Evolutionary conservation across 352 stramenopile genomes (phyloP), one percentile per base, ranked within the genome.

Genomic region (Phytophthora pistaciae): DNA sequence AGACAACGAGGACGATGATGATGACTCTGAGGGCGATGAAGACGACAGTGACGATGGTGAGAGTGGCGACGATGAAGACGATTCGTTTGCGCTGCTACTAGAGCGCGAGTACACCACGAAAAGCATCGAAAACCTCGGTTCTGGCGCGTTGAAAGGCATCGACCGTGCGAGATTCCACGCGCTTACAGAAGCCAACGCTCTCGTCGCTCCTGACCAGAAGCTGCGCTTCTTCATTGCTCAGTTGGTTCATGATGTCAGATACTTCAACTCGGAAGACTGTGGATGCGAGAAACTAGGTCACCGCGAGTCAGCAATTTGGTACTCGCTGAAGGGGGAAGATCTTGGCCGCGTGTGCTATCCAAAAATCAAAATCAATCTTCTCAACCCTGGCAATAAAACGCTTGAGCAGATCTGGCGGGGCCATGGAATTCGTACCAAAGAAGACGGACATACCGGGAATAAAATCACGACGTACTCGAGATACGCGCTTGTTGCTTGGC

Each of bases 31-130:
- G 27, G 27, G 5, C 27, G 27, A 29, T 29, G 27, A 29, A 29
- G 27, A 29, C 27, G 27, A 29, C 27, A 29, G 27, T 5, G 27
- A 29, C 27, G 27, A 29, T 3, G 27, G 5, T 29, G 27, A 29
- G 27, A 7, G 10, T 9, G 36, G 13, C 3, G 3, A 16, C 11
- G 36, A 68, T 25, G 72, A 84, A 62, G 83, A 80, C 36, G 55
- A 86, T 9, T 60, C 46, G 4, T 61, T 63, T 55, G 65, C 55
- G 13, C 38, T 74, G 20, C 21, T 74, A 23, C 33, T 74, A 6
- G 48, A 14, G 3, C 59, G 68, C 14, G 33, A 74, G 33, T 74
- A 69, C 25, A 65, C 60, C 11, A 42, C 66, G 54, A 60, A 54
- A 10, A 60, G 42, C 29, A 69, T 74, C 29, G 21, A 11, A 18